Evolutionary conservation across 306 rosid species (phyloP).

Genomic region (Quercus dentata): DNA sequence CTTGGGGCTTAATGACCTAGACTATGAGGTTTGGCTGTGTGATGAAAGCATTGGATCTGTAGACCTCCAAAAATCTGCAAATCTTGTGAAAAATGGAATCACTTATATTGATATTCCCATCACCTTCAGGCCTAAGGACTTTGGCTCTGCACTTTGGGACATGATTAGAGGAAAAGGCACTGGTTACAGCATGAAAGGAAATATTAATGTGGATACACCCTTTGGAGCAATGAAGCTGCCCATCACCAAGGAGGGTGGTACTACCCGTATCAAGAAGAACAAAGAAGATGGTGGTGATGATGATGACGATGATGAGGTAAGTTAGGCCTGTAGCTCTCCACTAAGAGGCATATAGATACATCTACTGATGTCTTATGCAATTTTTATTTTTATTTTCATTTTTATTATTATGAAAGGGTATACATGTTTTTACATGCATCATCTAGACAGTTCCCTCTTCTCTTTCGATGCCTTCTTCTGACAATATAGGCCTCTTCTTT

Average conservation of each 20-base stretch:
- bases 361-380: not conserved
- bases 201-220: conserved; percentile 82
- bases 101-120: conserved; percentile 63
- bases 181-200: conserved; percentile 76
- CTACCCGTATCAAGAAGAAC: conserved; percentile 81
- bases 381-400: not conserved
- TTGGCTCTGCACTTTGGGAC: conserved; percentile 95
- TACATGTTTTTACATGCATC: not conserved
- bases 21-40: conserved; percentile 84
- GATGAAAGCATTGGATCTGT: conserved; percentile 77
- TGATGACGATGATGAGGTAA: conserved; percentile 60
- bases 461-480: not conserved
- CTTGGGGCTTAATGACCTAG: conserved; percentile 65
- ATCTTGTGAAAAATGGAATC: conserved; percentile 58
- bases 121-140: conserved; percentile 89
- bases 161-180: conserved; percentile 96
- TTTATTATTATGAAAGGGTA: not conserved
- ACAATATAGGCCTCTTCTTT: not conserved
- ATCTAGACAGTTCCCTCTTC: not conserved
- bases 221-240: conserved; percentile 94
- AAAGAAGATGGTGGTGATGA: conserved; percentile 63
- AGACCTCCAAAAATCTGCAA: conserved; percentile 61
- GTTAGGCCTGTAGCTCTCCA: conserved; percentile 10
- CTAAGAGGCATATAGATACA: not conserved
- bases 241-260: conserved; percentile 86